A percentile compares a stretch with the other conserved stretches of the same genome.
These are phyloP conservation scores for Aeschynomene evenia DNA, from an alignment of 306 rosid species.

Conservation along the genomic window DNA sequence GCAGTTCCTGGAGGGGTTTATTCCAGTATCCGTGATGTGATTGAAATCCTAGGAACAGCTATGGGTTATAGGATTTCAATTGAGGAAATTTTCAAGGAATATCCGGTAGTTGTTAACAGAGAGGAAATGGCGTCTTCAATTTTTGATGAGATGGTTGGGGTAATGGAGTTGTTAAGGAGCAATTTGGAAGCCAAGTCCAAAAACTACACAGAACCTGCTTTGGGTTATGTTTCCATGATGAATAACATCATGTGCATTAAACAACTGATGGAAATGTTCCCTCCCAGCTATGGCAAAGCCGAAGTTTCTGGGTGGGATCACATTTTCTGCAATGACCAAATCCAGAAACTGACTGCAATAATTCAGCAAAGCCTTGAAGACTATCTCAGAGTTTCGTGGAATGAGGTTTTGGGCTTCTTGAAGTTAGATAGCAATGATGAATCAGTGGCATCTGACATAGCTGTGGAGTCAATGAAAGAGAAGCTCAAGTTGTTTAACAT, in stretches of 20 bases:
- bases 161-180: slow-evolving; percentile 56
- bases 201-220: slow-evolving; percentile 48
- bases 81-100: background rate
- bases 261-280: slow-evolving; percentile 8
- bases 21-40: background rate
- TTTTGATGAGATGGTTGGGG: slow-evolving; percentile 48
- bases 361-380: slow-evolving; percentile 30
- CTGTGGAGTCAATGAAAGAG: slow-evolving; percentile 50
- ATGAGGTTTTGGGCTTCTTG: slow-evolving; percentile 45
- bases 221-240: slow-evolving; percentile 63
- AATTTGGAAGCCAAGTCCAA: slow-evolving; percentile 60
- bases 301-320: background rate
- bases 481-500: slow-evolving; percentile 45
- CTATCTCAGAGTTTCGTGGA: slow-evolving; percentile 52
- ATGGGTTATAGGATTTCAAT: background rate
- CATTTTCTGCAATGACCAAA: slow-evolving; percentile 56
- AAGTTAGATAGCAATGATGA: slow-evolving; percentile 47
- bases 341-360: slow-evolving; percentile 42
- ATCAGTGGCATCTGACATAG: slow-evolving; percentile 33
- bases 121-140: slow-evolving; percentile 22
- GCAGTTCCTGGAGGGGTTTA: background rate
- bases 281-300: rapidly evolving
- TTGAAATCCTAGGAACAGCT: background rate
- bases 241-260: slow-evolving; percentile 58
- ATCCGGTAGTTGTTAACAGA: slow-evolving; percentile 34